These are phyloP conservation scores for Triglochin maritima DNA, from an alignment of 106 monocot genomes.

Conservation along the genomic window DNA sequence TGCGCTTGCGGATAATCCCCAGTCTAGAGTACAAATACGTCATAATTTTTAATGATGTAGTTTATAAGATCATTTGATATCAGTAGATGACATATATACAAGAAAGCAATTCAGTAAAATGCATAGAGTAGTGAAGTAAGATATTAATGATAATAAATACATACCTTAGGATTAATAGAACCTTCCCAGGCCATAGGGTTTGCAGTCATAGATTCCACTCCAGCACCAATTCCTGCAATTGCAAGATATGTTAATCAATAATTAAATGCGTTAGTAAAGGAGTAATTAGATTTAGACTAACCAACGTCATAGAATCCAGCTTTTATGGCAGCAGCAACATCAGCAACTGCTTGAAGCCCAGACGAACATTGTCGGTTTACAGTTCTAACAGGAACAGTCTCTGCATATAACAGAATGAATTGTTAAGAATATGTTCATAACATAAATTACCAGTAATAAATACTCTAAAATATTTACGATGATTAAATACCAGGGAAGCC, in stretches of 20 bases:
- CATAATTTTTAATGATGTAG: neutral
- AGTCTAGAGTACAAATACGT: constrained; percentile 11
- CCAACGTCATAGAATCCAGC: constrained; percentile 91
- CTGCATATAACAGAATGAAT: constrained; percentile 18
- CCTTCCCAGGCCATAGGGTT: constrained; percentile 47
- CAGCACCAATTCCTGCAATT: constrained; percentile 66
- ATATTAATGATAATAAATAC: neutral
- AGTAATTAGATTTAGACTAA: constrained; percentile 5
- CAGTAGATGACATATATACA: neutral
- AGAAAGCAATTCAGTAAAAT: neutral
- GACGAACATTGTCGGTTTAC: constrained; percentile 94
- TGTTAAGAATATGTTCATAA: neutral
- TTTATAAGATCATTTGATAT: neutral
- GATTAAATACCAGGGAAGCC: constrained; percentile 64
- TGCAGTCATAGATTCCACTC: constrained; percentile 65
- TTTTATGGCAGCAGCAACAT: constrained; percentile 86
- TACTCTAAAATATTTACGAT: too few species aligned
- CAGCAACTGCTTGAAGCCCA: constrained; percentile 88
- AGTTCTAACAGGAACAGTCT: constrained; percentile 73
- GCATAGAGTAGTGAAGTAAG: neutral
- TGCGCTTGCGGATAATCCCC: constrained; percentile 40
- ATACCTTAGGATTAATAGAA: constrained; percentile 63
- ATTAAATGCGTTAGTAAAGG: neutral
- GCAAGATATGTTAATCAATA: neutral
- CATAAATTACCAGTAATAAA: neutral